A percentile compares a stretch with the other conserved stretches of the same genome.
phyloP scores from a whole-genome alignment of 371 early-diverging fungal species.

The Rhizopus delemar region DNA sequence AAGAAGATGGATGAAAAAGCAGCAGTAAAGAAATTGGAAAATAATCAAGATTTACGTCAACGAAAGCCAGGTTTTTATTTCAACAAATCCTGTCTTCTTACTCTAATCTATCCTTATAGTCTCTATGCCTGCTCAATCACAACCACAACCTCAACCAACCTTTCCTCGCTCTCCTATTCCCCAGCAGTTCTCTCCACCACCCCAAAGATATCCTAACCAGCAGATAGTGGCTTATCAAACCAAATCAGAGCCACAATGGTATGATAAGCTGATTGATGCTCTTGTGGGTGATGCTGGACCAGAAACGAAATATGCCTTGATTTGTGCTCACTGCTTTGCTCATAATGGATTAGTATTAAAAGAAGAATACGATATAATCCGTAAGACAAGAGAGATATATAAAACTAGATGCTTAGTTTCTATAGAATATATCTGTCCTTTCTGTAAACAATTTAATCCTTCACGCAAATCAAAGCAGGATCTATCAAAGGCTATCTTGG shows the following conservation, averaged over 20 bases:
- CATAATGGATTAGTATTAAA: constrained; percentile 92
- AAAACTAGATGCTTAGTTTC: background rate
- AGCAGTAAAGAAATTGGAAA: background rate
- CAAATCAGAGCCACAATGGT: constrained; percentile 58
- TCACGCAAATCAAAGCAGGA: constrained; percentile 22
- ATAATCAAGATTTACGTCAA: constrained; percentile 18
- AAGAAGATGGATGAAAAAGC: constrained; percentile 17
- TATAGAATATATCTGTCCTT: constrained; percentile 30
- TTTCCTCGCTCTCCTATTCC: background rate
- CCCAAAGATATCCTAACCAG: background rate
- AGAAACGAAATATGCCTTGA: constrained; percentile 85
- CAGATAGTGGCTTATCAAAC: constrained; percentile 1
- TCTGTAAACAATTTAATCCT: constrained; percentile 35
- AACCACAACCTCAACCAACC: constrained; percentile 12
- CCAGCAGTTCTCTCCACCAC: background rate
- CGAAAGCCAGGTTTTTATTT: constrained; percentile 11
- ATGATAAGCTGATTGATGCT: constrained; percentile 83
- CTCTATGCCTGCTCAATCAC: constrained; percentile 18
- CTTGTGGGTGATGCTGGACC: constrained; percentile 86
- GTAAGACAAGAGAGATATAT: constrained; percentile 25
- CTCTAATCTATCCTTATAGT: constrained; percentile 3
- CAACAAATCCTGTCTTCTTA: background rate
- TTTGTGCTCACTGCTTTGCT: constrained; percentile 84
- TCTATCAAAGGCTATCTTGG: constrained; percentile 1
- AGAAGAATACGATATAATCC: constrained; percentile 73